Evolutionary conservation across 2,329 filamentous ascomycete species (phyloP).

Genomic region (Parafenestella ontariensis): DNA sequence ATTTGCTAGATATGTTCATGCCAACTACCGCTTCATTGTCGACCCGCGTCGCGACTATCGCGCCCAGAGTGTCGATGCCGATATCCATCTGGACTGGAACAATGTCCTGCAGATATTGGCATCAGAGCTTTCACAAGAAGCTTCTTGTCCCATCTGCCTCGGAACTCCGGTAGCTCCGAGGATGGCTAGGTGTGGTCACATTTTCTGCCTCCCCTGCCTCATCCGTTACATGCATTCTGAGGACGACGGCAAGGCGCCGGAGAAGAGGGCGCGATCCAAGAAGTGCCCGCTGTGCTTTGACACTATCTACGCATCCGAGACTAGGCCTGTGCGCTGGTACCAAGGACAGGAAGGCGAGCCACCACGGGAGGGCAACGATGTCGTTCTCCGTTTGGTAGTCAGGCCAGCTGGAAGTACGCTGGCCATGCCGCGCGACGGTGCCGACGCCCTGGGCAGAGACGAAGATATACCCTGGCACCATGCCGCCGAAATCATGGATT

Average conservation of each 20-base stretch:
- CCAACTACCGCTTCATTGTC: conserved; percentile 97
- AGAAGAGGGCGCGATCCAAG: conserved; percentile 82
- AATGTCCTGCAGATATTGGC: conserved; percentile 90
- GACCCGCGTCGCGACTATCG: conserved; percentile 81
- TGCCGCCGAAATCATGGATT: conserved; percentile 91
- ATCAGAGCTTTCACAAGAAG: conserved; percentile 84
- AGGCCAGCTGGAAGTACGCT: conserved; percentile 81
- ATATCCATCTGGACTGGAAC: conserved; percentile 89
- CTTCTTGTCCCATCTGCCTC: conserved; percentile 93
- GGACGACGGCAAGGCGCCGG: conserved; percentile 66
- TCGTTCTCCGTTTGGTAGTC: conserved; percentile 86
- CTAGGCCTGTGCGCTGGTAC: conserved; percentile 88
- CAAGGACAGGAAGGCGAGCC: conserved; percentile 83
- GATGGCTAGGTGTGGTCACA: conserved; percentile 97
- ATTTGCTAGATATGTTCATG: conserved; percentile 76
- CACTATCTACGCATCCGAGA: conserved; percentile 88
- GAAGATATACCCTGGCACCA: conserved; percentile 94
- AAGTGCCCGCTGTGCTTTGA: conserved; percentile 98
- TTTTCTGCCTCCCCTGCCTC: conserved; percentile 92
- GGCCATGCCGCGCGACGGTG: conserved; percentile 83
- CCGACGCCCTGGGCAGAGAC: conserved; percentile 70
- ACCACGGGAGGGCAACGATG: conserved; percentile 84
- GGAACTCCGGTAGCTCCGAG: conserved; percentile 90
- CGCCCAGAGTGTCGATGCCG: conserved; percentile 82
- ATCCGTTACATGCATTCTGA: conserved; percentile 94